Evolutionary conservation across 805 yeast species (phyloP).

Genomic region (Ogataea sp.): DNA sequence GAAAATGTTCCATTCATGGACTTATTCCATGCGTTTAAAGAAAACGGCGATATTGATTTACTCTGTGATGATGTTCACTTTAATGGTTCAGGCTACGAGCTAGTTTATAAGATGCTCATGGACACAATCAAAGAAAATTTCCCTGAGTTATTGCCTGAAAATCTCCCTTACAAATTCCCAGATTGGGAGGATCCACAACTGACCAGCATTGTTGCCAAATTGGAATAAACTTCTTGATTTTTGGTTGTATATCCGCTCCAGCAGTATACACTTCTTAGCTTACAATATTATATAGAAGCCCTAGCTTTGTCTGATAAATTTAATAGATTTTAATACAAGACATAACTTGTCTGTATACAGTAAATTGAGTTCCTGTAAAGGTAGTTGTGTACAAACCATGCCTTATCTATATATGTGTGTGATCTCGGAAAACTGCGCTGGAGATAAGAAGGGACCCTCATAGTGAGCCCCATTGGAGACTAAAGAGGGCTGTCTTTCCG

Average conservation of each 20-base stretch:
- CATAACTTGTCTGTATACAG: no score
- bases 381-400: no score
- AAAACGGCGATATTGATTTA: slow-evolving; percentile 8
- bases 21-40: slow-evolving; percentile 26
- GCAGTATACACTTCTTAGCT: no score
- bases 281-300: no score
- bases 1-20: slow-evolving; percentile 48
- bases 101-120: slow-evolving; percentile 26
- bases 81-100: slow-evolving; percentile 26
- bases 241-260: no score
- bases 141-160: slow-evolving; percentile 24
- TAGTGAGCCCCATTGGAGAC: no score
- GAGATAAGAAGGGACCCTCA: no score
- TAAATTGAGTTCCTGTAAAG: no score
- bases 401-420: background rate
- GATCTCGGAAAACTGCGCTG: background rate
- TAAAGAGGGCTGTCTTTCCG: no score
- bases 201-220: background rate
- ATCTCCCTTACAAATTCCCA: slow-evolving; percentile 13
- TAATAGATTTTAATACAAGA: no score
- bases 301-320: no score
- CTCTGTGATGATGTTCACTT: slow-evolving; percentile 38
- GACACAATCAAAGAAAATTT: slow-evolving; percentile 23
- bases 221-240: background rate
- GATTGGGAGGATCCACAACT: slow-evolving; percentile 11